Evolutionary conservation across 208 protist species (phyloP).

Genomic region (Wallacemonas collosoma): DNA sequence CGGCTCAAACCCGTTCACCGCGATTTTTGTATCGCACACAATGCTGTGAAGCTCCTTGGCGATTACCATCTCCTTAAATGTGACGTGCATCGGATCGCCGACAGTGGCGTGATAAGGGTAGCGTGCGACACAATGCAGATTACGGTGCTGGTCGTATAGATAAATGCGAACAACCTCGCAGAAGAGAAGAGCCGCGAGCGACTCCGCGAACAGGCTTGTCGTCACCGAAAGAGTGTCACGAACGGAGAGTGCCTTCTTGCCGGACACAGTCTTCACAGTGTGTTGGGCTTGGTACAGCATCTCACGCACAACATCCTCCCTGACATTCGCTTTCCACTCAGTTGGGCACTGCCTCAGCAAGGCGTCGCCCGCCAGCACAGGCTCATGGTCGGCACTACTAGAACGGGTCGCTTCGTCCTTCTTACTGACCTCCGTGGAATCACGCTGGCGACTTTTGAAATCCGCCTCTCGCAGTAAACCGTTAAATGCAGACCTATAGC

Average conservation of each 20-base stretch:
- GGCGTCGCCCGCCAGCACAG: background rate
- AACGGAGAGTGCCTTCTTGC: slow-evolving; percentile 18
- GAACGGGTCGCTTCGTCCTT: background rate
- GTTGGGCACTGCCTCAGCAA: slow-evolving; percentile 23
- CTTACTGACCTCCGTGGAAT: background rate
- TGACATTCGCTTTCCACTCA: slow-evolving; percentile 25
- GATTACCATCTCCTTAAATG: slow-evolving; percentile 72
- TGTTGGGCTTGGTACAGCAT: slow-evolving; percentile 16
- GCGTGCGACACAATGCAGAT: slow-evolving; percentile 65
- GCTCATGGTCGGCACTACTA: background rate
- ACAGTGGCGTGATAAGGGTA: slow-evolving; percentile 52
- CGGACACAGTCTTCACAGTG: background rate
- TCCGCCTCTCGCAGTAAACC: slow-evolving; percentile 38
- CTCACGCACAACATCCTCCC: slow-evolving; percentile 22
- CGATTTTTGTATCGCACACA: slow-evolving; percentile 75
- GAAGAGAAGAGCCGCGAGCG: slow-evolving; percentile 65
- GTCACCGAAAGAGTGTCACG: slow-evolving; percentile 52
- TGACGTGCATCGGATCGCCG: slow-evolving; percentile 75
- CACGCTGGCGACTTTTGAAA: background rate
- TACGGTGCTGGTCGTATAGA: slow-evolving; percentile 75
- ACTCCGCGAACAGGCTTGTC: slow-evolving; percentile 75
- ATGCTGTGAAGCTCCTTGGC: slow-evolving; percentile 78
- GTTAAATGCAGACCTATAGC: slow-evolving; percentile 78
- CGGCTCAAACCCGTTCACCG: slow-evolving; percentile 66
- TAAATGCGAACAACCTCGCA: slow-evolving; percentile 91